phyloP scores from a whole-genome alignment of 257 asterid genomes.

The Galeopsis tetrahit region DNA sequence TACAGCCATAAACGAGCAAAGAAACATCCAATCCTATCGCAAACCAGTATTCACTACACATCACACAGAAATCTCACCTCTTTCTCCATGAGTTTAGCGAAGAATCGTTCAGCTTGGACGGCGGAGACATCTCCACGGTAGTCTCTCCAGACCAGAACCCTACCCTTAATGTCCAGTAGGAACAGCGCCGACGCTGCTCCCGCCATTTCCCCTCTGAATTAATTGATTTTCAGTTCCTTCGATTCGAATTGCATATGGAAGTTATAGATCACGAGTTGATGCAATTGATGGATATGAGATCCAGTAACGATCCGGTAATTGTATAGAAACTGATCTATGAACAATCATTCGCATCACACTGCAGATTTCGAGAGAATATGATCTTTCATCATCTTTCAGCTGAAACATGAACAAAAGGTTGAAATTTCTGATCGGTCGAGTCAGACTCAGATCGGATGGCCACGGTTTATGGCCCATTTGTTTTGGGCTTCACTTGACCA shows the following conservation, averaged over 20 bases:
- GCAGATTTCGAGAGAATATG: constrained; percentile 31
- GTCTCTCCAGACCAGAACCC: constrained; percentile 97
- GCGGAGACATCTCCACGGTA: constrained; percentile 96
- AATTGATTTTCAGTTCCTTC: constrained; percentile 25
- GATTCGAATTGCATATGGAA: constrained; percentile 30
- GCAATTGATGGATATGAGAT: constrained; percentile 40
- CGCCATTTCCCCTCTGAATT: constrained; percentile 55
- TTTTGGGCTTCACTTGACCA: background rate
- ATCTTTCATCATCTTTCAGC: constrained; percentile 38
- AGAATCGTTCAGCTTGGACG: constrained; percentile 86
- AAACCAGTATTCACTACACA: constrained; percentile 8
- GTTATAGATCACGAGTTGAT: constrained; percentile 47
- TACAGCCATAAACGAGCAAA: background rate
- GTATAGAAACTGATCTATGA: constrained; percentile 22
- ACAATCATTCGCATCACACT: constrained; percentile 29
- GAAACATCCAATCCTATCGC: constrained; percentile 17
- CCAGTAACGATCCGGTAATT: constrained; percentile 34
- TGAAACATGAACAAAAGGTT: constrained; percentile 28
- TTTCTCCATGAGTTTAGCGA: constrained; percentile 85
- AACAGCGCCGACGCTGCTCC: constrained; percentile 99
- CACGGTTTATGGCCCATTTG: constrained; percentile 18
- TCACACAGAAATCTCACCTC: constrained; percentile 54
- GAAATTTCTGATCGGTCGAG: constrained; percentile 33
- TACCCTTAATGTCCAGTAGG: constrained; percentile 96
- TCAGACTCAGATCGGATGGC: constrained; percentile 23